Evolutionary conservation across 2,329 filamentous ascomycete species (phyloP).

Genomic region (Daldinia sp.): DNA sequence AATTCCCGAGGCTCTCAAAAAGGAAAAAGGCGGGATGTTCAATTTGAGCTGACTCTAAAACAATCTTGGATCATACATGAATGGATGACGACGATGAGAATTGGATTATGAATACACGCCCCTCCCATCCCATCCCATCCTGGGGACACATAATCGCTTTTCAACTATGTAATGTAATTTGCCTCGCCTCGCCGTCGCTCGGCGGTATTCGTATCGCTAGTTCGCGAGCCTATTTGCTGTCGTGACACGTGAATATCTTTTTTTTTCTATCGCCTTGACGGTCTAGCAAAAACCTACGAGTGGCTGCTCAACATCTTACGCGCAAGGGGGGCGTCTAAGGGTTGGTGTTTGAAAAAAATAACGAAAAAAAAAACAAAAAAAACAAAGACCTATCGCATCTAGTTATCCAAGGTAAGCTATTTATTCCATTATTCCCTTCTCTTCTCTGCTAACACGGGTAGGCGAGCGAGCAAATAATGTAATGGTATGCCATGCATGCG

Average conservation of each 20-base stretch:
- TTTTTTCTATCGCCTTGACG: not conserved
- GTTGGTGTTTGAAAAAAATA: not conserved
- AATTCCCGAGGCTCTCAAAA: constrained; percentile 4
- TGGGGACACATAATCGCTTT: not conserved
- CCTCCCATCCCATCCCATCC: not conserved
- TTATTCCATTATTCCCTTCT: not conserved
- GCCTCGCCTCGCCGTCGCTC: not conserved
- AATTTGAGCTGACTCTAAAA: constrained; percentile 17
- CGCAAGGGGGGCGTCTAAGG: not conserved
- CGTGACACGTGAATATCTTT: constrained; percentile 29
- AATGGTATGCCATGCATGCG: constrained; percentile 20
- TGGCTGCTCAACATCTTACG: constrained; percentile 8
- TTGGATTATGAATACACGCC: constrained; percentile 3
- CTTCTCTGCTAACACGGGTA: not conserved
- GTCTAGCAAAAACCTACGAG: constrained; percentile 11
- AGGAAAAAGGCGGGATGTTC: constrained; percentile 6
- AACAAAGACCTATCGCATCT: too few species aligned
- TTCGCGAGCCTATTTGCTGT: constrained; percentile 32
- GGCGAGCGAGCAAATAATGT: not conserved
- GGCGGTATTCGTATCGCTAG: constrained; percentile 30
- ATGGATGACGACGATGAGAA: not conserved
- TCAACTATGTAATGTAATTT: not conserved
- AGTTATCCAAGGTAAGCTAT: not conserved
- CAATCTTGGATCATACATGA: not conserved
- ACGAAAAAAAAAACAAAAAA: too few species aligned